Conservation (phyloP, 495 filamentous ascomycete species). For the Hypoxylon fuscum region DNA sequence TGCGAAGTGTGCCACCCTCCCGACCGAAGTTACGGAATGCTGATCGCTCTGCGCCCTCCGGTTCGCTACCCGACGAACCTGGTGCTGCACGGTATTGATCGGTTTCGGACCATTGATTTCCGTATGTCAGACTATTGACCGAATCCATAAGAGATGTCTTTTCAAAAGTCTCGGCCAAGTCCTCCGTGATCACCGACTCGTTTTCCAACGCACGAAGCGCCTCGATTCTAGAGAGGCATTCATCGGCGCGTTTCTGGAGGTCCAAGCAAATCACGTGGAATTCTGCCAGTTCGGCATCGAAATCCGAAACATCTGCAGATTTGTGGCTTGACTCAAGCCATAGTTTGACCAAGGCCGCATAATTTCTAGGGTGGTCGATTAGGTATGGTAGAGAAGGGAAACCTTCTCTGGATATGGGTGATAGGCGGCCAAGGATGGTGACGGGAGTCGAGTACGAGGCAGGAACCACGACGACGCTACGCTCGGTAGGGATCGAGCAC, state of each 20-base stretch:
- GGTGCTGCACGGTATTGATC: conserved; percentile 52
- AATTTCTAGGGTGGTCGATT: conserved; percentile 89
- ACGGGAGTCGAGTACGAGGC: conserved; percentile 93
- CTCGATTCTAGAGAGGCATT: conserved; percentile 67
- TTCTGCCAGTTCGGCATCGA: conserved; percentile 68
- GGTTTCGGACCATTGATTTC: conserved; percentile 46
- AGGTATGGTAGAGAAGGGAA: conserved; percentile 95
- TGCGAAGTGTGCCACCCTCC: conserved; percentile 51
- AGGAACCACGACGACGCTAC: conserved; percentile 69
- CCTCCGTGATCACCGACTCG: conserved; percentile 70
- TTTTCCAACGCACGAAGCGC: conserved; percentile 66
- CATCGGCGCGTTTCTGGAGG: conserved; percentile 76
- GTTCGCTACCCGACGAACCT: conserved; percentile 60
- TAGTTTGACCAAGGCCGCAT: conserved; percentile 84
- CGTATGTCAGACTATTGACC: conserved; percentile 45
- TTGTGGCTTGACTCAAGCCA: conserved; percentile 75
- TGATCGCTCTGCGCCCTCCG: conserved; percentile 53
- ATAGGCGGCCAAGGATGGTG: conserved; percentile 85
- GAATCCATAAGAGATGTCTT: conserved; percentile 63
- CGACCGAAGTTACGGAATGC: conserved; percentile 54
- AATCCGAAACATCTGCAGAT: conserved; percentile 51
- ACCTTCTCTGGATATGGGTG: conserved; percentile 84
- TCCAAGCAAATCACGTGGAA: conserved; percentile 80
- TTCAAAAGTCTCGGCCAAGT: conserved; percentile 80
- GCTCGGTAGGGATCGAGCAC: conserved; percentile 80